Base-by-base conservation (phyloP, 257 asterid species). In the Jasminum sambac region DNA sequence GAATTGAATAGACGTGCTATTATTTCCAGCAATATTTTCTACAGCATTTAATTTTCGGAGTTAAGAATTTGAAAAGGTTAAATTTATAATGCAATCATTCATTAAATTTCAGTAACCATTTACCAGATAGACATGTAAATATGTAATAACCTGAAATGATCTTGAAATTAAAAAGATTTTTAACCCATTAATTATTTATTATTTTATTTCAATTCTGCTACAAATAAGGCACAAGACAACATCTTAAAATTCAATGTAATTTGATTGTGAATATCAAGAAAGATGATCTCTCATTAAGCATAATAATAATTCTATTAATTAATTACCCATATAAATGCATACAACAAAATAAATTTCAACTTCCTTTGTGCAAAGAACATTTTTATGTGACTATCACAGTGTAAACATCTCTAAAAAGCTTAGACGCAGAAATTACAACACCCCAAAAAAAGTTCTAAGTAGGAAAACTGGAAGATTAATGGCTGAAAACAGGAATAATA, bases 401-500 rank as follows among this genome's bases (percentile, higher is more conserved):
- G 62, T 21, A 55, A 55, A 30, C n/a, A 55, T 55, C 23, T 55
- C 36, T 55, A 55, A 55, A 30, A 55, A 55, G 30, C 62, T 55
- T 55, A 55, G 19, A 55, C 62, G 8, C 8, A 7, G 13, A 8
- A 52, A 68, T 16, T 16, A 48, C 13, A 17, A 52, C 9, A 52
- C 60, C 13, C 60, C 36, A 30, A 55, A 23, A 52, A 36, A 16
- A 52, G 16, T 48, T 65, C 40, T 6, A 50, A 61, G 66, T 39
- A 50, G 24, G 72, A 23, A 55, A 21, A 9, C 62, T 55, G 19
- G 62, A 70, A 77, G 66, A 30, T 30, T 30, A 63, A 82, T 80
- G 87, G 63, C 78, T 25, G 67, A 41, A 14, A 23, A 43, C 48
- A 68, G 24, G 50, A 68, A 63, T 40, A 71, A 63, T 24, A 44